Evolutionary conservation across 345 rosid species (phyloP), one percentile per base, ranked within the genome.

Genomic region (Orychophragmus violaceus): DNA sequence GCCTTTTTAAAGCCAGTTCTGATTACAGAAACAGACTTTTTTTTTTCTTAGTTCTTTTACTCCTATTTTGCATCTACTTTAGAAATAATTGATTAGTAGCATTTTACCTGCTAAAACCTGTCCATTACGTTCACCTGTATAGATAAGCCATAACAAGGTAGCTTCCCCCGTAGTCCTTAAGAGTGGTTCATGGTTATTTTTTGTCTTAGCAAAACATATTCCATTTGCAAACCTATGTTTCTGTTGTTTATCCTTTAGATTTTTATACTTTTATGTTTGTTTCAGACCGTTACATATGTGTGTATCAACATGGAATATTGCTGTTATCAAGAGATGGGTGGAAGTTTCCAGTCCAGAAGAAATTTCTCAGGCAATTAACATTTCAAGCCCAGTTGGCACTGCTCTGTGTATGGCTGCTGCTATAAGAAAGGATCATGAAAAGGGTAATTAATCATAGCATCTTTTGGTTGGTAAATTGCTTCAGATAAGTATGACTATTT

Each of bases 381-480:
- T 87, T 59, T 86, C 91, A 36, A 82, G 91, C 68, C 86, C 89
- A 45, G 83, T 72, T 61, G 99, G 97, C 70, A 90, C 91, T 68
- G 97, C 96, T 64, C 80, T 94, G 50, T 94, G 96, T 74, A 84
- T 90, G 96, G 95, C 96, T 1, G 92, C 99, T 73, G 80, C 88
- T 68, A 51, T 84, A 32, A 90, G 82, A 81, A 94, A 94, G 81
- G 99, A 87, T 83, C 96, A 84, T 67, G 97, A 87, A 85, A 77
- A 63, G 77, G 99, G 99, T 94, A 90, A 74, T 59, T 68, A 66
- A 57, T 69, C 59, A 42, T 65, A 48, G 14, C 13, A 49, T 22
- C 29, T 37, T 58, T 37, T 58, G 53, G 21, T 17, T 24, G 39
- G 52, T 35, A 24, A 36, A 57, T 37, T 64, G 35, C 33, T 48